Evolutionary conservation across 176 grass and related monocot genomes (phyloP), one percentile per base, ranked within the genome.

Genomic region (Lolium perenne): DNA sequence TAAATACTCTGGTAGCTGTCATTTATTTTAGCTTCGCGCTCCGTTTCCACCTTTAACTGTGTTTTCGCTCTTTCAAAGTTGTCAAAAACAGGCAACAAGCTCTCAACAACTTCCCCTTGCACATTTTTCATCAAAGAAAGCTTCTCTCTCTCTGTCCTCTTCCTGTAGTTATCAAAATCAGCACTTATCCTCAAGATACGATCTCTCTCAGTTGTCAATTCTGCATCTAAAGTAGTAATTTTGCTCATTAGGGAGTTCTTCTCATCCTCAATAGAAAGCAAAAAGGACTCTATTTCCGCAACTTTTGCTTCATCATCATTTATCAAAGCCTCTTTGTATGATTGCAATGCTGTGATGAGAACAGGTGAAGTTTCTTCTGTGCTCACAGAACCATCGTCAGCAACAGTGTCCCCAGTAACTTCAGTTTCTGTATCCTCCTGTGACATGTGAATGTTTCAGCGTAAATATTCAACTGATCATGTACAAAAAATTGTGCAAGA

Each of bases 141-240:
- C 80, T 83, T 98, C 69, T 98, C 94, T 76, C 86, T 94, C 71
- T 98, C 92, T 56, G 94, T 94, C 79, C 97, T 92, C 75, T 98
- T 98, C 85, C 97, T 94, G 70, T 92, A 98, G 69, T 98, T 95
- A 83, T 98, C 97, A 26, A 98, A 98, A 71, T 98, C 97, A 0
- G 94, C 94, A 86, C 94, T 90, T 88, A 98, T 98, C 72, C 92
- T 92, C 73, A 92, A 84, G 68, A 95, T 84, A 65, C 94, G 94
- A 23, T 94, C 97, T 32, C 70, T 88, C 86, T 98, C 94, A 69
- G 54, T 86, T 82, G 88, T 40, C 22, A 94, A 87, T 59, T 96
- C 97, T 53, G 79, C 84, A 82, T 87, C 86, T 71, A 98, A 85
- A 86, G 23, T 21, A 73, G 82, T 85, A 50, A 98, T 55, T 87